Evolutionary conservation across 2,329 filamentous ascomycete species (phyloP), one percentile per base, ranked within the genome.

Genomic region (Trichoderma sp.): DNA sequence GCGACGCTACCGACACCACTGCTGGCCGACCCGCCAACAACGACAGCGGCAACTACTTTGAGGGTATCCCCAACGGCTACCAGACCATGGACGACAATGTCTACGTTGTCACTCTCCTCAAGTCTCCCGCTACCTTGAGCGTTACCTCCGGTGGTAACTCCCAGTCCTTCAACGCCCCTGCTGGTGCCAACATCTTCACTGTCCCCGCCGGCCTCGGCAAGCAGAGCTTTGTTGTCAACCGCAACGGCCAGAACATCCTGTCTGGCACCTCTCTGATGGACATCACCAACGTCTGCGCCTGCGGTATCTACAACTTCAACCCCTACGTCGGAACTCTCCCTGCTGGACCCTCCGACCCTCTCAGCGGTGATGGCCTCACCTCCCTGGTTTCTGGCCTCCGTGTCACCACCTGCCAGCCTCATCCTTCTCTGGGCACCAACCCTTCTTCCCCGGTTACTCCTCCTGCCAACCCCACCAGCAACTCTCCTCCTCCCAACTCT

Each of bases 291-390:
- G 81, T 81, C 18, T 91, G 89, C 78, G 81, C 85, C 21, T 90
- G 87, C 75, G 87, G 88, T 4, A 83, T 89, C 66, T 89, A 89
- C 83, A 90, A 90, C 81, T 90, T 87, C 83, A 90, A 90, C 75
- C 85, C 87, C 16, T 90, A 88, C 76, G 87, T 88, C 3, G 88
- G 88, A 12, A 86, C 83, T 1, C 81, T 89, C 8, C 87, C 88
- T 12, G 79, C 81, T 2, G 79, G 81, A 18, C 50, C 71, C 31
- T 68, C 75, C 29, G 78, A 77, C 27, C 60, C 71, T 14, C 74
- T 78, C 1, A 33, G 59, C 33, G 41, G 16, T 2, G 45, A 78
- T n/a, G 76, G 76, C 21, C 62, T 76, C 18, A 53, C 74, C 3
- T 73, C 64, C 14, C 53, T 75, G 21, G 75, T 68, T 4, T 31